A percentile compares a stretch with the other conserved stretches of the same genome.
phyloP scores from a whole-genome alignment of 768 basidiomycete genomes.

The Antrodiella citrinella region DNA sequence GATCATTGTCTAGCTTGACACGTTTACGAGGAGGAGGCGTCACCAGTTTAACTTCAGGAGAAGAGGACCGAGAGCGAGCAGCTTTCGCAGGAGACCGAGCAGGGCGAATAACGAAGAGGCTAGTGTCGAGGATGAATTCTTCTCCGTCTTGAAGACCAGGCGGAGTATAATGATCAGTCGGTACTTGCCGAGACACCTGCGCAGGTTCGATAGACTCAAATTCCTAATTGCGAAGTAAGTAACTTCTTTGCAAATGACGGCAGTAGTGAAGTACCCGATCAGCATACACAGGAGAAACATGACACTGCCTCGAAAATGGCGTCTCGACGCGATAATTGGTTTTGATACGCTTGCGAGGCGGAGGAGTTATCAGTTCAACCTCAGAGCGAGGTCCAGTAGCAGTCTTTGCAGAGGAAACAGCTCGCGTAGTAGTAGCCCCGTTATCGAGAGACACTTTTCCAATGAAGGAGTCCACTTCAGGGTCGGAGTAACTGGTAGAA shows the following conservation, averaged over 20 bases:
- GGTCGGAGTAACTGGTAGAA: slow-evolving; percentile 30
- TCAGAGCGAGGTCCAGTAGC: too few relatives aligned
- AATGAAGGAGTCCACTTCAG: slow-evolving; percentile 37
- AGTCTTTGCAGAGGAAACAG: too few relatives aligned
- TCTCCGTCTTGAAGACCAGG: neutral
- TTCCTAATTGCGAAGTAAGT: too few relatives aligned
- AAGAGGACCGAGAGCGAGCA: neutral
- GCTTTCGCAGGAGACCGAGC: neutral
- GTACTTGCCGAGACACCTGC: too few relatives aligned
- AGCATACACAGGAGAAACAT: too few relatives aligned
- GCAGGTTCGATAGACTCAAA: too few relatives aligned
- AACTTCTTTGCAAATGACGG: too few relatives aligned
- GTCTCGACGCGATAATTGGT: too few relatives aligned
- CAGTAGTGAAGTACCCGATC: too few relatives aligned
- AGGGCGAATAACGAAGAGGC: slow-evolving; percentile 21
- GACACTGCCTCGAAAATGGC: too few relatives aligned
- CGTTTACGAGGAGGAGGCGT: neutral
- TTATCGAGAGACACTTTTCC: slow-evolving; percentile 22
- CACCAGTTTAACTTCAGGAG: neutral
- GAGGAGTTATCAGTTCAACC: neutral
- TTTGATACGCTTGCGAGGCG: neutral
- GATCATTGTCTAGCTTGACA: neutral
- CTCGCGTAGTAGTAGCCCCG: neutral
- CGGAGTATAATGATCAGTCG: slow-evolving; percentile 13
- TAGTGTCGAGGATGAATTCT: slow-evolving; percentile 25